Evolutionary conservation across 306 rosid genomes (phyloP).

Genomic region (Fagus sylvatica): DNA sequence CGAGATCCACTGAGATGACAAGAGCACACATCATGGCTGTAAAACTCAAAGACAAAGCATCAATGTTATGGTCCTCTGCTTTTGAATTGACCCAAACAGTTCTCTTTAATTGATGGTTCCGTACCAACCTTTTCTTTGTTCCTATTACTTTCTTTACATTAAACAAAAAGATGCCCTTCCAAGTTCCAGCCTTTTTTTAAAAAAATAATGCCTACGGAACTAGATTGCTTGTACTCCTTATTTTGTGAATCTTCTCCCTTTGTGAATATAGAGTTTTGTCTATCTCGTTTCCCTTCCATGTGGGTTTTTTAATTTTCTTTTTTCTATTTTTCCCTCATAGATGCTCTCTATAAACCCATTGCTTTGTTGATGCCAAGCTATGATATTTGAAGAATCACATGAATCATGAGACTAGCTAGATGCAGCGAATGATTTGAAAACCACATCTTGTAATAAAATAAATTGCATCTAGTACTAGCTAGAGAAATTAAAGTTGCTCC

Average conservation of each 20-base stretch:
- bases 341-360: neutral
- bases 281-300: neutral
- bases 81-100: conserved; percentile 39
- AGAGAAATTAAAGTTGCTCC: conserved; percentile 29
- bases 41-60: conserved; percentile 33
- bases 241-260: conserved; percentile 28
- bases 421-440: conserved; percentile 17
- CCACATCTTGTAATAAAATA: conserved; percentile 31
- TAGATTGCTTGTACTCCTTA: conserved; percentile 33
- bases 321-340: neutral
- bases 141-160: neutral
- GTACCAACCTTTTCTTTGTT: conserved; percentile 31
- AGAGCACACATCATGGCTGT: conserved; percentile 31
- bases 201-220: conserved; percentile 40
- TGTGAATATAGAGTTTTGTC: neutral
- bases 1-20: conserved; percentile 45
- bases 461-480: conserved; percentile 15
- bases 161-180: conserved; percentile 45
- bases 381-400: neutral
- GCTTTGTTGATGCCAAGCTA: neutral
- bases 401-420: neutral
- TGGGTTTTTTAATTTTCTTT: neutral
- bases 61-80: conserved; percentile 51
- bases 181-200: neutral
- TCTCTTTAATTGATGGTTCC: conserved; percentile 3